Evolutionary conservation across 2,329 filamentous ascomycete genomes (phyloP).

Genomic region (Lachnellula occidentalis): DNA sequence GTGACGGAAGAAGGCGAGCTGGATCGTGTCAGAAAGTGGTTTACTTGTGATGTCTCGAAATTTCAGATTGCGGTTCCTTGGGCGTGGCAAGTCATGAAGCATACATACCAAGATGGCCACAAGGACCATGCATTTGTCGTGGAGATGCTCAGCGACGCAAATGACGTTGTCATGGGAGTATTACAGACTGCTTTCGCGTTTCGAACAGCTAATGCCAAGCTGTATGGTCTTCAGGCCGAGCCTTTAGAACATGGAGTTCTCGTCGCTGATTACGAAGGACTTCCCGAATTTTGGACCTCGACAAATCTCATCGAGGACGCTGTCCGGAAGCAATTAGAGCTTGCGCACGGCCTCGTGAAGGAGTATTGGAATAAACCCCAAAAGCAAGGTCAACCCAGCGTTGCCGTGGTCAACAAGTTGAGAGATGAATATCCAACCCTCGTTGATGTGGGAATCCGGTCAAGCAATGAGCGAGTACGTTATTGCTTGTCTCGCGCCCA

Average conservation of each 20-base stretch:
- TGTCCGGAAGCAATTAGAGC: constrained; percentile 52
- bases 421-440: constrained; percentile 46
- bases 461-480: constrained; percentile 52
- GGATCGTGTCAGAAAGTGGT: constrained; percentile 80
- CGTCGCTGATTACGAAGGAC: constrained; percentile 55
- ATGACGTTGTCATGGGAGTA: constrained; percentile 63
- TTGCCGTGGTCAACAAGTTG: constrained; percentile 37
- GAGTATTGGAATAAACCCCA: constrained; percentile 30
- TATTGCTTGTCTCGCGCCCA: constrained; percentile 48
- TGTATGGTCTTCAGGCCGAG: constrained; percentile 70
- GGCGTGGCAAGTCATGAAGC: constrained; percentile 71
- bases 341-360: constrained; percentile 35
- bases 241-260: constrained; percentile 61
- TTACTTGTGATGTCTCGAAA: constrained; percentile 67
- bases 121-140: constrained; percentile 45
- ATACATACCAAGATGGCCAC: constrained; percentile 58
- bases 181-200: constrained; percentile 64
- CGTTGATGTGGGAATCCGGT: constrained; percentile 51
- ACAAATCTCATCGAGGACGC: constrained; percentile 57
- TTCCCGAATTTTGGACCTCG: constrained; percentile 85
- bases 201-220: constrained; percentile 59
- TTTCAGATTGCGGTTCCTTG: constrained; percentile 74
- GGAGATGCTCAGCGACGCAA: constrained; percentile 53
- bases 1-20: constrained; percentile 62
- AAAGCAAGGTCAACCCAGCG: constrained; percentile 23